Conservation (phyloP, 805 yeast genomes). For the Sungouiozyma ichnusensis region DNA sequence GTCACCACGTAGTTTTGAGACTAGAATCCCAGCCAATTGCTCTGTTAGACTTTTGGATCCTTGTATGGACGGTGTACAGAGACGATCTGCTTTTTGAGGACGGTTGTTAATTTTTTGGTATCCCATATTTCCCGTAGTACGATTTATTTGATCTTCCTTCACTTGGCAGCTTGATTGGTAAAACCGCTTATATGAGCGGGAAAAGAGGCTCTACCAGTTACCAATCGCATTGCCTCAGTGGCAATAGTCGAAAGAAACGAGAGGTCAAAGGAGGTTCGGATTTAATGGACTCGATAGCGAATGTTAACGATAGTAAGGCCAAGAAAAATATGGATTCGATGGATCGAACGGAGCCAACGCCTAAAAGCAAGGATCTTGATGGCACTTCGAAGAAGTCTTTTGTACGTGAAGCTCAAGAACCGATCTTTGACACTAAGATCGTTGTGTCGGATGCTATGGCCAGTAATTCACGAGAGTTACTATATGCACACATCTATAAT, state of each 20-base stretch:
- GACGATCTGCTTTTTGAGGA: too few species aligned
- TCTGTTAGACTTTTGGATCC: too few species aligned
- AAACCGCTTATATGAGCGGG: not conserved
- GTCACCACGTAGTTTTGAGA: too few species aligned
- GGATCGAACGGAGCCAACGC: not conserved
- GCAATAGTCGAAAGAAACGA: not conserved
- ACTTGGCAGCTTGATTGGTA: too few species aligned
- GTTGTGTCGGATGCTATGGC: conserved; percentile 37
- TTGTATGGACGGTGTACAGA: too few species aligned
- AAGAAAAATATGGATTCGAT: not conserved
- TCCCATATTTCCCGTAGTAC: too few species aligned
- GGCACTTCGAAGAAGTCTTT: too few species aligned
- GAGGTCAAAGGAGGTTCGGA: not conserved
- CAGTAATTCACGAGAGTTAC: conserved; percentile 38
- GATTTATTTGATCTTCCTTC: too few species aligned
- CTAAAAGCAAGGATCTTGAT: too few species aligned
- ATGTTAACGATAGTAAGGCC: not conserved
- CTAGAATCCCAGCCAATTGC: too few species aligned
- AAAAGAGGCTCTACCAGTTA: not conserved
- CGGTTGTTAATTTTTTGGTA: too few species aligned
- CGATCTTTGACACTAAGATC: conserved; percentile 8
- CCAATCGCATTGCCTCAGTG: not conserved
- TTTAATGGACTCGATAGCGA: not conserved
- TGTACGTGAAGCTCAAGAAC: conserved; percentile 3
- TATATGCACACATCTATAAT: conserved; percentile 43